phyloP scores from a whole-genome alignment of 2,329 filamentous ascomycete genomes.

The Colletotrichum tropicale region DNA sequence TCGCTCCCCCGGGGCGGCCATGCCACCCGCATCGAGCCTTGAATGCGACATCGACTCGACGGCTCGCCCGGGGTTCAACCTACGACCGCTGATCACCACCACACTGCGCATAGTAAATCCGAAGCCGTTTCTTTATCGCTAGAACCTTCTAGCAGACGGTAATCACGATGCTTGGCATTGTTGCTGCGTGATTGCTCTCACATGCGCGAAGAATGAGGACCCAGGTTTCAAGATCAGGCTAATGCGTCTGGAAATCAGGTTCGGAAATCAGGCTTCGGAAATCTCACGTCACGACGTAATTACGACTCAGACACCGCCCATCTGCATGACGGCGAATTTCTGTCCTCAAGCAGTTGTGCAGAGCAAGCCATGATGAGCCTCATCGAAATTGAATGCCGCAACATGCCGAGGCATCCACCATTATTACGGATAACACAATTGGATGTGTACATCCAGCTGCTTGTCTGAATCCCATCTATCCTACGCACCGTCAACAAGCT shows the following conservation, averaged over 20 bases:
- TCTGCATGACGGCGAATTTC: background rate
- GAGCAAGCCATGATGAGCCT: background rate
- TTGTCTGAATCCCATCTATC: background rate
- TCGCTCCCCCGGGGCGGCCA: slow-evolving; percentile 1
- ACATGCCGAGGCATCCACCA: background rate
- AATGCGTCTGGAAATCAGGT: background rate
- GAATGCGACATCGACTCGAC: slow-evolving; percentile 5
- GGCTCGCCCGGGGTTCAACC: background rate
- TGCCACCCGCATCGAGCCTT: slow-evolving; percentile 8
- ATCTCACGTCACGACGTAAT: background rate
- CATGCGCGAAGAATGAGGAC: background rate
- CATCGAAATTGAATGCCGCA: background rate
- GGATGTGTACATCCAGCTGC: background rate
- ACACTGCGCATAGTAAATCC: background rate
- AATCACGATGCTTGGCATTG: background rate
- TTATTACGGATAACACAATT: background rate
- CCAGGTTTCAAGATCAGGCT: background rate
- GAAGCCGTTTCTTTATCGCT: background rate
- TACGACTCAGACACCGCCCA: background rate
- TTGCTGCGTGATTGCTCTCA: background rate
- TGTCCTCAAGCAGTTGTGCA: background rate
- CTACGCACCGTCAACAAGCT: slow-evolving; percentile 10
- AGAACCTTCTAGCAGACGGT: slow-evolving; percentile 3
- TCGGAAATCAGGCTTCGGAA: background rate
- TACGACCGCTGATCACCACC: background rate